These are phyloP conservation scores for Trichoderma cornu-damae DNA, from an alignment of 2,329 filamentous ascomycete genomes.

Conservation along the genomic window DNA sequence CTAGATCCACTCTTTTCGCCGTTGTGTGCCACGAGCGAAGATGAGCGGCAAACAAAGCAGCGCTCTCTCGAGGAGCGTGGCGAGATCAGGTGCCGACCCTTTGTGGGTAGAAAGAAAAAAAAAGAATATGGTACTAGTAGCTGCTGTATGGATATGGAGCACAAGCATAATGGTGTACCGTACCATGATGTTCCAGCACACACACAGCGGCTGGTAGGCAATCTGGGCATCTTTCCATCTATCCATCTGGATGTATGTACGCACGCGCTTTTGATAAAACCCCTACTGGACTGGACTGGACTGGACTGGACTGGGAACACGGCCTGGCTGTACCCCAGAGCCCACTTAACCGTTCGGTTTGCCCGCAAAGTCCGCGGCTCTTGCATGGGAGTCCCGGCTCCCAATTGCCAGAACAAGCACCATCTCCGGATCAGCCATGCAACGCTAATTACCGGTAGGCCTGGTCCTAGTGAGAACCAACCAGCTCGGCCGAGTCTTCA, in stretches of 20 bases:
- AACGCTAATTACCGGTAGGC: conserved; percentile 18
- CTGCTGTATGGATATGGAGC: too few species aligned
- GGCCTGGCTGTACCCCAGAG: conserved; percentile 11
- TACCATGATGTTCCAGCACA: not conserved
- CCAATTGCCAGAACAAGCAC: conserved; percentile 22
- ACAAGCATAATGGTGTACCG: not conserved
- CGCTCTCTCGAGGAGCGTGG: not conserved
- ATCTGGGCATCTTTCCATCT: too few species aligned
- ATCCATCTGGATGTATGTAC: too few species aligned
- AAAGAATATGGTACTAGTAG: too few species aligned
- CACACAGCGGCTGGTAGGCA: too few species aligned
- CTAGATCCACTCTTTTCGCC: conserved; percentile 2
- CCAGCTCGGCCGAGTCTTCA: conserved; percentile 18
- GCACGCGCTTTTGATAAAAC: too few species aligned
- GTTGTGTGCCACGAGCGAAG: not conserved
- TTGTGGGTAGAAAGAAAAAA: not conserved
- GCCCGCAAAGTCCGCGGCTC: conserved; percentile 18
- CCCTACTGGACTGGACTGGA: too few species aligned
- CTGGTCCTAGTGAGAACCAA: conserved; percentile 6
- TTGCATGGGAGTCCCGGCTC: conserved; percentile 18
- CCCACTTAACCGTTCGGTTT: conserved; percentile 17
- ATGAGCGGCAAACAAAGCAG: not conserved
- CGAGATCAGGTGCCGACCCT: not conserved
- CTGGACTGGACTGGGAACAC: too few species aligned
- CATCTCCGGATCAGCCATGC: conserved; percentile 22